Percentiles rank a stretch among this genome's conserved stretches.
Conservation (phyloP, 1,284 basidiomycete species). For the Cronartium quercuum region DNA sequence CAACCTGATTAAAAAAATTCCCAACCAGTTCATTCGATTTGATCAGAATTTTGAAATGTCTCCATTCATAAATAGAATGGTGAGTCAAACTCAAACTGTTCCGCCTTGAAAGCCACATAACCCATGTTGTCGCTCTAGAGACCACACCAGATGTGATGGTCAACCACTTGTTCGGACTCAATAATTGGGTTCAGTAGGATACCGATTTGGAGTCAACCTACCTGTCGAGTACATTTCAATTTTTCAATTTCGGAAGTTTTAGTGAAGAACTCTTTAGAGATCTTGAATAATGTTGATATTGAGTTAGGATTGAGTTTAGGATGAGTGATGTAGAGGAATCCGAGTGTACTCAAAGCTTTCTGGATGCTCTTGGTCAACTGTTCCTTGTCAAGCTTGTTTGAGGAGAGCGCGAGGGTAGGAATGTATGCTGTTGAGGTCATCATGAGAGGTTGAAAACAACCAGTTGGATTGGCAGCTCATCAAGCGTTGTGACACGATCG, state of each 20-base stretch:
- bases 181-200: no score
- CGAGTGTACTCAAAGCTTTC: background rate
- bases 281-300: background rate
- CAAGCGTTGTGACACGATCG: no score
- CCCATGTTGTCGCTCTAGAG: background rate
- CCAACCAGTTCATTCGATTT: no score
- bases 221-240: background rate
- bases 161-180: no score
- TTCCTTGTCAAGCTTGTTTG: background rate
- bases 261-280: slow-evolving; percentile 4
- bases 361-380: background rate
- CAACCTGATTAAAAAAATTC: background rate
- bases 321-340: background rate
- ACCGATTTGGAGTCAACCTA: no score
- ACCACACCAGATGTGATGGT: no score
- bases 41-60: no score
- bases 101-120: background rate
- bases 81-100: slow-evolving; percentile 6
- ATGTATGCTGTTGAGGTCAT: slow-evolving; percentile 1
- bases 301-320: background rate
- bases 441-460: no score
- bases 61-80: no score
- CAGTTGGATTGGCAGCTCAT: no score
- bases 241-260: background rate
- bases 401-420: background rate